Evolutionary conservation across 306 rosid genomes (phyloP), one percentile per base, ranked within the genome.

Genomic region (Dryas drummondii): DNA sequence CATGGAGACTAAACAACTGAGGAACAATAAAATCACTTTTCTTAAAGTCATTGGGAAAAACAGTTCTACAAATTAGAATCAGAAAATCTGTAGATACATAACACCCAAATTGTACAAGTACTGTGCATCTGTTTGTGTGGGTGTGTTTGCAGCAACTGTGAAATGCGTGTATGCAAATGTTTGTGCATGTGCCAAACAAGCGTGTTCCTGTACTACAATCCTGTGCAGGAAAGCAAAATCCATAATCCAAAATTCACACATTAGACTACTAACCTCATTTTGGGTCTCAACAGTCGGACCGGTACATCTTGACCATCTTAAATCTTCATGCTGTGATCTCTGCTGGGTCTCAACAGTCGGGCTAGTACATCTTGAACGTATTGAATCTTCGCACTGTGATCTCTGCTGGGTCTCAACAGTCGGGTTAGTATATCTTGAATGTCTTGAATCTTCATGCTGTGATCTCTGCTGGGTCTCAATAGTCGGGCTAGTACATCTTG

Each of bases 241-340:
- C 67, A 59, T 42, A 4, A 51, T 73, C 41, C 26, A 44, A 62
- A 46, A 54, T 66, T 56, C 68, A 49, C 13, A 76, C 54, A 51
- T 41, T 70, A 72, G 57, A 70, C 72, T 37, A 68, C 92, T 81
- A 64, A 87, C 93, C 82, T 55, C 56, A 60, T 73, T 63, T 48
- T 12, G 27, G 15, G 27, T 15, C 49, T 12, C 66, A 40, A n/a
- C 14, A 4, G 26, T 41, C 4, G 37, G 37, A 2, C 37, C 3
- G 37, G 37, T 32, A 1, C 37, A 32, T 32, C 37, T 32, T 32
- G 37, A 32, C 37, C 37, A 32, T 32, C 37, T 32, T 32, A 32
- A 32, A 32, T 32, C 37, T 32, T 32, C 37, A 32, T 2, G 37
- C 3, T 32, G 37, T 32, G 37, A 32, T 32, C 37, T 32, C 37